A percentile compares a stretch with the other conserved stretches of the same genome.
Evolutionary conservation across 2,329 filamentous ascomycete species (phyloP).

Genomic region (Aspergillus tubingensis): DNA sequence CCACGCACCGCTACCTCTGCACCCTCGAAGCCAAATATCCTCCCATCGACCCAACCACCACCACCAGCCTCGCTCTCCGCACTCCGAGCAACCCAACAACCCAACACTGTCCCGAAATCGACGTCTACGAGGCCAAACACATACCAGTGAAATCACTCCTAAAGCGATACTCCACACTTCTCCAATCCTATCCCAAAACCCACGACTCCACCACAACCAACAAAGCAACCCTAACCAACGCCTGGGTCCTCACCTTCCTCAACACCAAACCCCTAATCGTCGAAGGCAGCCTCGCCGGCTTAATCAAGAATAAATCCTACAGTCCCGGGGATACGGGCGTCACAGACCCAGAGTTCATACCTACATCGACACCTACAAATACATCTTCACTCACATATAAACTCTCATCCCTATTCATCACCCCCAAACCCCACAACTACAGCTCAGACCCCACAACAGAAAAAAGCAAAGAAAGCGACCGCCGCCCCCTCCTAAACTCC

Average conservation of each 20-base stretch:
- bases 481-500: slow-evolving; percentile 23
- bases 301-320: slow-evolving; percentile 14
- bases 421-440: slow-evolving; percentile 13
- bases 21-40: slow-evolving; percentile 32
- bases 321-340: slow-evolving; percentile 24
- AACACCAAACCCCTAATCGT: slow-evolving; percentile 16
- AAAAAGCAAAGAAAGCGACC: neutral
- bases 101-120: slow-evolving; percentile 27
- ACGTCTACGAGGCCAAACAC: slow-evolving; percentile 26
- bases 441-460: neutral
- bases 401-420: slow-evolving; percentile 1
- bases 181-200: slow-evolving; percentile 5
- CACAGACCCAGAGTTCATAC: neutral
- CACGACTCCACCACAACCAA: neutral
- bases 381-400: too few species aligned
- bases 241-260: slow-evolving; percentile 29
- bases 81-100: slow-evolving; percentile 17
- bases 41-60: slow-evolving; percentile 15
- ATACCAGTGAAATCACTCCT: slow-evolving; percentile 22
- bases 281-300: slow-evolving; percentile 22
- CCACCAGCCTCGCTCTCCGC: slow-evolving; percentile 23
- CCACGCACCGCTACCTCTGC: slow-evolving; percentile 23
- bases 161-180: neutral
- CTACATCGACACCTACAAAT: slow-evolving; percentile 8
- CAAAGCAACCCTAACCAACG: slow-evolving; percentile 16